Evolutionary conservation across 2,329 filamentous ascomycete genomes (phyloP), one percentile per base, ranked within the genome.

Genomic region (Dactylellina cionopaga): DNA sequence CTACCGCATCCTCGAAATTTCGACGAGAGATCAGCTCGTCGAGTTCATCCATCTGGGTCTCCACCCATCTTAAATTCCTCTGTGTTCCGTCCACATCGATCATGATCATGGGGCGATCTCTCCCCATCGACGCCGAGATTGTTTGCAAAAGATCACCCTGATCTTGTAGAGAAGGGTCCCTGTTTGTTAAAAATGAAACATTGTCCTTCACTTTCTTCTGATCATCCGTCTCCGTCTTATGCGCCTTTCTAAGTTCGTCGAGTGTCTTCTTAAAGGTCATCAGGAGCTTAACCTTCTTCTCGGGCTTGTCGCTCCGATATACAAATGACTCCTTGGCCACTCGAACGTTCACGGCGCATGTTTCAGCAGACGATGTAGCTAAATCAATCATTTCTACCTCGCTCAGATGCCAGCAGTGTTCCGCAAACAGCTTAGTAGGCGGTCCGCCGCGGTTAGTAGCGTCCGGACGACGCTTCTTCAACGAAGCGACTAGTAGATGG

Each of bases 21-120:
- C 98, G 94, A 54, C 97, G 85, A 0, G 95, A 94, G 77, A 99
- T 93, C 77, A 96, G 90, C 77, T 98, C 98, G 78, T 99, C 95
- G 4, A 99, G 86, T 78, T 96, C 92, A 78, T 99, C 95, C 80
- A 99, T 91, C 81, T 98, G 92, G 56, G 89, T 88, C 80, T 99
- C 95, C 0, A 99, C 92, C 92, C 92, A 97, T 58, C 94, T 90
- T 47, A 99, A 85, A 79, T 95, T 97, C 79, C 98, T 92, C 80
- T 97, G 93, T 78, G 96, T 96, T 51, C 95, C 95, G 77, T 98
- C 95, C 11, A 96, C 92, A 77, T 99, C 95, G 76, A 99, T 93
- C 62, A 96, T 86, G 82, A 96, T 90, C 73, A 84, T 87, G 15
- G 83, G 82, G 37, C 83, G 83, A 79, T 96, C 91, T 78, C 92